phyloP scores from a whole-genome alignment of 352 stramenopile genomes.

The Phytophthora melonis region DNA sequence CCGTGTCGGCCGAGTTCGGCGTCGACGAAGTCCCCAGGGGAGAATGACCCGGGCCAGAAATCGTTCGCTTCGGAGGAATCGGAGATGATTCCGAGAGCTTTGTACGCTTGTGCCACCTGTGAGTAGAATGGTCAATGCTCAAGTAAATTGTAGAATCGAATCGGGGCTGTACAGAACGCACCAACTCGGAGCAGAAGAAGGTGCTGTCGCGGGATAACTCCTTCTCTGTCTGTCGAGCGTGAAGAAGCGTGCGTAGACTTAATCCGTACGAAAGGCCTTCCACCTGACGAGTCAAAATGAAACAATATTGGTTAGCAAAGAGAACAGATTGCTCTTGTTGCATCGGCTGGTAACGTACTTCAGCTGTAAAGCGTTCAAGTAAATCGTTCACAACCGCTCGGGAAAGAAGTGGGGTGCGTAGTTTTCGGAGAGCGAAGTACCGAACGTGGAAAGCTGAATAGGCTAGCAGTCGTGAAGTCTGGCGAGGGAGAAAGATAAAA shows the following conservation, averaged over 20 bases:
- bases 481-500: neutral
- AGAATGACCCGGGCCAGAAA: conserved; percentile 75
- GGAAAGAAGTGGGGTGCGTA: conserved; percentile 63
- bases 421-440: conserved; percentile 56
- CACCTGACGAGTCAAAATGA: conserved; percentile 32
- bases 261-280: conserved; percentile 63
- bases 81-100: conserved; percentile 59
- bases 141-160: neutral
- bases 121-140: neutral
- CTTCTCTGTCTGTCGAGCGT: conserved; percentile 22
- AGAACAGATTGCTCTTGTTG: neutral
- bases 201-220: conserved; percentile 23
- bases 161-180: conserved; percentile 21
- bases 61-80: conserved; percentile 46
- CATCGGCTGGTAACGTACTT: conserved; percentile 26
- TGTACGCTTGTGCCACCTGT: conserved; percentile 69
- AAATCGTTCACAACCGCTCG: conserved; percentile 53
- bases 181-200: conserved; percentile 80
- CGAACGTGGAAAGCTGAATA: conserved; percentile 56
- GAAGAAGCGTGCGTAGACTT: conserved; percentile 59
- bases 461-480: conserved; percentile 34
- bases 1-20: conserved; percentile 55
- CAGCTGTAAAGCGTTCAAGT: conserved; percentile 49
- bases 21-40: conserved; percentile 60
- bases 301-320: neutral